Evolutionary conservation across 2,329 filamentous ascomycete species (phyloP).

Genomic region (Nemania sp.): DNA sequence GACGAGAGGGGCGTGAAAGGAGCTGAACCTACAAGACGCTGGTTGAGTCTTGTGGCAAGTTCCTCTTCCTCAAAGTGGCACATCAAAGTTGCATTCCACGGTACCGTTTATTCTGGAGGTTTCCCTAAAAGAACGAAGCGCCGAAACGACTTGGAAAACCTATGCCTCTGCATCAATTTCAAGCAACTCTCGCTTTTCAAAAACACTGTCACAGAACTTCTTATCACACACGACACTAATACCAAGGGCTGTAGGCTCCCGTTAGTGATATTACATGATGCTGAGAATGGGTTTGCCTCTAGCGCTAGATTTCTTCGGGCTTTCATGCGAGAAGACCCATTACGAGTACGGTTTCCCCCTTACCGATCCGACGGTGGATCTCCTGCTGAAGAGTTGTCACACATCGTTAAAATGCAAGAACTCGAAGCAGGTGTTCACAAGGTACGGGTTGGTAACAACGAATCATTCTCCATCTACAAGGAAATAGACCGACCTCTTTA

Average conservation of each 20-base stretch:
- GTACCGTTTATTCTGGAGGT: conserved; percentile 11
- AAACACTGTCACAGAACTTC: conserved; percentile 14
- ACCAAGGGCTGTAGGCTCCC: conserved; percentile 7
- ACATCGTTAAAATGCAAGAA: conserved; percentile 15
- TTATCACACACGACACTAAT: conserved; percentile 8
- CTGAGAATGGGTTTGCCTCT: conserved; percentile 1
- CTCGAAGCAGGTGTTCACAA: conserved; percentile 7
- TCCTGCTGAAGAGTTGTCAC: conserved; percentile 9
- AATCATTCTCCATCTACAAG: conserved; percentile 13
- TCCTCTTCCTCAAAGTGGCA: conserved; percentile 16
- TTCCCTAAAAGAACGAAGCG: conserved; percentile 10
- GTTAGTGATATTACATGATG: conserved; percentile 5
- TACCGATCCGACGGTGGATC: not conserved
- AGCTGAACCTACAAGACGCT: conserved; percentile 17
- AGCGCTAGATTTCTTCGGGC: conserved; percentile 6
- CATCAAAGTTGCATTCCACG: conserved; percentile 9
- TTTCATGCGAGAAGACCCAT: conserved; percentile 9
- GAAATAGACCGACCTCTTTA: conserved; percentile 15
- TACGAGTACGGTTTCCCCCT: conserved; percentile 13
- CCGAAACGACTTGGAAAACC: conserved; percentile 17
- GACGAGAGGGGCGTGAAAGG: conserved; percentile 5
- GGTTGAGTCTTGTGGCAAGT: conserved; percentile 13
- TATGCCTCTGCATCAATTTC: conserved; percentile 13
- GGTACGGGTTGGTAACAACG: conserved; percentile 6
- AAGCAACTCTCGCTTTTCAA: conserved; percentile 9